These are phyloP conservation scores for Leccinum fuscescens DNA, from an alignment of 1,284 basidiomycete species.

Conservation along the genomic window DNA sequence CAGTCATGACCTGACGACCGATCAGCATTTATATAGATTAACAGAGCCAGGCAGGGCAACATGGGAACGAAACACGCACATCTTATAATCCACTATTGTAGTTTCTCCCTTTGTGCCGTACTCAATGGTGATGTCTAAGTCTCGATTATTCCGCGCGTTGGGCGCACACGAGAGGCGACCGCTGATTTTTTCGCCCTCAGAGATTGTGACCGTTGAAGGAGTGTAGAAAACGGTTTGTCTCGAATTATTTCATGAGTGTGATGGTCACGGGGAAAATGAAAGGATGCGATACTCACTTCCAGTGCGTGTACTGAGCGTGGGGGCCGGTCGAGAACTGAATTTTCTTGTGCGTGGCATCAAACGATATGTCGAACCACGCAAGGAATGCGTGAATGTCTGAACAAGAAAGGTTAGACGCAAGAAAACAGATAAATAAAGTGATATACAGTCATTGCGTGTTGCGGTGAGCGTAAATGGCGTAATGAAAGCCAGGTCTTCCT, in stretches of 20 bases:
- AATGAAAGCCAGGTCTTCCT: slow-evolving; percentile 91
- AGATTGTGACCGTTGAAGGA: slow-evolving; percentile 67
- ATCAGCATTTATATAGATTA: slow-evolving; percentile 49
- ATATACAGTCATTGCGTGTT: slow-evolving; percentile 90
- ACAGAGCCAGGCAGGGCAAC: slow-evolving; percentile 9
- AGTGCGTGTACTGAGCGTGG: slow-evolving; percentile 95
- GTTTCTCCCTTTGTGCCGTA: slow-evolving; percentile 52
- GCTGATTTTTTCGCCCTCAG: slow-evolving; percentile 67
- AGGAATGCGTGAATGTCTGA: slow-evolving; percentile 97
- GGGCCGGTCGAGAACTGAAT: slow-evolving; percentile 94
- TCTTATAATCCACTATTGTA: slow-evolving; percentile 66
- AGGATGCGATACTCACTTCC: slow-evolving; percentile 69
- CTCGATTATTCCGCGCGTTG: slow-evolving; percentile 88
- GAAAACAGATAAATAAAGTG: slow-evolving; percentile 3
- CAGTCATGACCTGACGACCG: slow-evolving; percentile 68
- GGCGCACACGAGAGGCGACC: slow-evolving; percentile 79
- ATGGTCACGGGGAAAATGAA: neutral
- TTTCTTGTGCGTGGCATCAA: slow-evolving; percentile 96
- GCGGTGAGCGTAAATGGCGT: slow-evolving; percentile 80
- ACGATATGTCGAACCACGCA: slow-evolving; percentile 98
- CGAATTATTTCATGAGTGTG: slow-evolving; percentile 6
- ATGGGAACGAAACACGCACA: slow-evolving; percentile 56
- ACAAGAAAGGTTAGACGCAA: slow-evolving; percentile 4
- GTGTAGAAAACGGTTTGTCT: slow-evolving; percentile 98
- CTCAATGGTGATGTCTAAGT: slow-evolving; percentile 84